A percentile compares a stretch with the other conserved stretches of the same genome.
These are phyloP conservation scores for Aspergillus nidulans DNA, from an alignment of 495 filamentous ascomycete genomes.

Conservation along the genomic window DNA sequence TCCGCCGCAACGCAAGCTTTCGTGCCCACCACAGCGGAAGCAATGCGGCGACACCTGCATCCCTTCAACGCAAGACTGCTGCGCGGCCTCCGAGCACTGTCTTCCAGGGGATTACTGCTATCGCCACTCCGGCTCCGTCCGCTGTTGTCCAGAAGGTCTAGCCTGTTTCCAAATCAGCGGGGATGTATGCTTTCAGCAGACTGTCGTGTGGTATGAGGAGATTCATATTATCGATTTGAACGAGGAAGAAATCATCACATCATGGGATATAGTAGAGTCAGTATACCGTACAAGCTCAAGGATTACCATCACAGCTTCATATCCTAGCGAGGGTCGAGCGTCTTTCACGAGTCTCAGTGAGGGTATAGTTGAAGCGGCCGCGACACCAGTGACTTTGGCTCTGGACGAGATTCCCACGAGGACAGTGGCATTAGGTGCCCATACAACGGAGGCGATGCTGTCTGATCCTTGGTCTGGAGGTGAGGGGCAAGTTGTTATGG, in stretches of 20 bases:
- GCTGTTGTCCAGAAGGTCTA: background rate
- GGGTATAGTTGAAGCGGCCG: background rate
- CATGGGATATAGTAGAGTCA: background rate
- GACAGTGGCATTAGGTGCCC: background rate
- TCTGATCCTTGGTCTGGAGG: background rate
- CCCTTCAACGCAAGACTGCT: background rate
- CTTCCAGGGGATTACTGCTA: constrained; percentile 1
- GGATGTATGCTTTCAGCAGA: background rate
- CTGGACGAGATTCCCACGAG: background rate
- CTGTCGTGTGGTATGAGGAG: background rate
- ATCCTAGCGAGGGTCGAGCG: background rate
- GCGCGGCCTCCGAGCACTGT: background rate
- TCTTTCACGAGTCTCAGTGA: background rate
- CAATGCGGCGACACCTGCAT: background rate
- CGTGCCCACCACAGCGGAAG: background rate
- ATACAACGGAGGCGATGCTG: background rate
- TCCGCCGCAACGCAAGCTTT: background rate
- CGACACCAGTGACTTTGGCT: background rate
- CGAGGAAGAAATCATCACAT: background rate
- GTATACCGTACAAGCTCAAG: background rate
- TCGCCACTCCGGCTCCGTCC: background rate
- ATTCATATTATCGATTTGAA: background rate
- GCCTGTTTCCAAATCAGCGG: background rate
- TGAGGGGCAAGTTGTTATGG: background rate
- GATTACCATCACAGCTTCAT: background rate